Evolutionary conservation across 257 asterid genomes (phyloP).

Genomic region (Leptodermis oblonga): DNA sequence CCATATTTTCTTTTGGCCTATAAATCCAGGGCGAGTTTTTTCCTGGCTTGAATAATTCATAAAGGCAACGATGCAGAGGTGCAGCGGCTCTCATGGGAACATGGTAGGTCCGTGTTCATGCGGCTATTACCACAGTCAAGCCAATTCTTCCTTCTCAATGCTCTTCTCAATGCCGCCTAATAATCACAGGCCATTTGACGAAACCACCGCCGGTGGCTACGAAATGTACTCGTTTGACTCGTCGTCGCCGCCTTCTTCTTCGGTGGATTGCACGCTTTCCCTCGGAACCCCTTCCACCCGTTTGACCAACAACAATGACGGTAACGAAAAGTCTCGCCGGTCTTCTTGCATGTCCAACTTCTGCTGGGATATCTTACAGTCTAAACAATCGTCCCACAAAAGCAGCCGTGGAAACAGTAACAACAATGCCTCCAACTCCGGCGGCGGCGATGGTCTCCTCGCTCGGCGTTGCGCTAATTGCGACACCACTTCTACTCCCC

Average conservation of each 20-base stretch:
- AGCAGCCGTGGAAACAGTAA: slow-evolving; percentile 34
- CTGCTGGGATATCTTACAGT: slow-evolving; percentile 69
- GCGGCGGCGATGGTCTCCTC: slow-evolving; percentile 43
- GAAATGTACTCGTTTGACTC: slow-evolving; percentile 37
- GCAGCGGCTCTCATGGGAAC: slow-evolving; percentile 29
- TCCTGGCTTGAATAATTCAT: not conserved
- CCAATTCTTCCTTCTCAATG: slow-evolving; percentile 61
- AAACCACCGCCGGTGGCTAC: slow-evolving; percentile 23
- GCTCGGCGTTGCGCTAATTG: slow-evolving; percentile 97
- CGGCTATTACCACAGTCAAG: slow-evolving; percentile 37
- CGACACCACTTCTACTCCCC: slow-evolving; percentile 93
- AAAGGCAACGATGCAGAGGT: slow-evolving; percentile 43
- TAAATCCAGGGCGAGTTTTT: not conserved
- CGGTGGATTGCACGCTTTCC: slow-evolving; percentile 94
- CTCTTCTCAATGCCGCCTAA: slow-evolving; percentile 55
- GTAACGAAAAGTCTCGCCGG: slow-evolving; percentile 37
- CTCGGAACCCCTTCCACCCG: slow-evolving; percentile 91
- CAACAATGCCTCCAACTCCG: slow-evolving; percentile 18
- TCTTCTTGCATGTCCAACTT: slow-evolving; percentile 59
- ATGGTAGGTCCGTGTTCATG: slow-evolving; percentile 38
- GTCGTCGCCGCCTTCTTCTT: slow-evolving; percentile 32
- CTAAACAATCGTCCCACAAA: slow-evolving; percentile 38
- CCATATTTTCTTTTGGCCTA: slow-evolving; percentile 1
- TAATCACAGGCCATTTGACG: slow-evolving; percentile 19
- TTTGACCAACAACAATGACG: slow-evolving; percentile 15